Conservation (phyloP, 805 yeast species). For the Saturnispora ahearnii region DNA sequence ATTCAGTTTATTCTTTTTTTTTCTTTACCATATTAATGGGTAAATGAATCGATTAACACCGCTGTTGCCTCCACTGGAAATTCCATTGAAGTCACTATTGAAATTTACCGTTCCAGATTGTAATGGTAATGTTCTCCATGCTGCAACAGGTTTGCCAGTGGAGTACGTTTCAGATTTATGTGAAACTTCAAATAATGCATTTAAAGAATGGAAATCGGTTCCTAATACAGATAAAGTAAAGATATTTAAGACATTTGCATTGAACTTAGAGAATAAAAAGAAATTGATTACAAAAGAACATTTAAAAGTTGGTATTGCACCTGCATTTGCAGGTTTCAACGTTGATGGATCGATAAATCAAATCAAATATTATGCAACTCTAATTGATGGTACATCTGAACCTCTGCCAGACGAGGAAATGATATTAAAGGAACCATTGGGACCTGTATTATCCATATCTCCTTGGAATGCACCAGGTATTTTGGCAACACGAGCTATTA, state of each 20-base stretch:
- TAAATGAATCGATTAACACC: background rate
- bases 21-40: background rate
- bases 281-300: slow-evolving; percentile 19
- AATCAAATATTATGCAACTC: slow-evolving; percentile 24
- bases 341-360: slow-evolving; percentile 24
- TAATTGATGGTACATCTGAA: slow-evolving; percentile 14
- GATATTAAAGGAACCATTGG: slow-evolving; percentile 32
- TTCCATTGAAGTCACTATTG: background rate
- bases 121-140: background rate
- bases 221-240: slow-evolving; percentile 9
- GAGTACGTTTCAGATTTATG: background rate
- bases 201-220: slow-evolving; percentile 15
- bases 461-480: slow-evolving; percentile 45
- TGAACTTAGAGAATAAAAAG: slow-evolving; percentile 11
- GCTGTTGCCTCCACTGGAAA: background rate
- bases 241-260: slow-evolving; percentile 11
- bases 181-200: slow-evolving; percentile 13
- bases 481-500: slow-evolving; percentile 31
- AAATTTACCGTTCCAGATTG: background rate
- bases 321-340: slow-evolving; percentile 19
- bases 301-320: slow-evolving; percentile 29
- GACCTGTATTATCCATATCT: slow-evolving; percentile 37
- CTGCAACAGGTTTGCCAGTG: background rate
- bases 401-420: slow-evolving; percentile 20
- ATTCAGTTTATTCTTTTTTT: background rate